Percentiles rank a stretch among this genome's conserved stretches.
phyloP scores from a whole-genome alignment of 1,139 yeast genomes.

The Candida tropicalis region DNA sequence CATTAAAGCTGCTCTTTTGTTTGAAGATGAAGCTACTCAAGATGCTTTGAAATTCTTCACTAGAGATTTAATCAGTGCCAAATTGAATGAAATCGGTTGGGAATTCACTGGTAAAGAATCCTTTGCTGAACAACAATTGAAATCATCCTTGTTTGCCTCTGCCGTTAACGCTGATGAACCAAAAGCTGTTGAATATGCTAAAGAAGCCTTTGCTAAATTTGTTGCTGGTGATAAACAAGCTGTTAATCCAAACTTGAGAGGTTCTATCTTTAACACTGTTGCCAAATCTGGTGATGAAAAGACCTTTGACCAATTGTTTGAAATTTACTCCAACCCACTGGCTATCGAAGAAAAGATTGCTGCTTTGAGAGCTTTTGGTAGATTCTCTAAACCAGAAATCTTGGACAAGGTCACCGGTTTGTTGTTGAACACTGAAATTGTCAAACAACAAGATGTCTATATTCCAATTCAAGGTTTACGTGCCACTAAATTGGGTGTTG shows the following conservation, averaged over 20 bases:
- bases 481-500: constrained; percentile 61
- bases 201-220: constrained; percentile 59
- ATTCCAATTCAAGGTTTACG: constrained; percentile 76
- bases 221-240: constrained; percentile 68
- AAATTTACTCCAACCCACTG: constrained; percentile 66
- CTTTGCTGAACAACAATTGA: constrained; percentile 74
- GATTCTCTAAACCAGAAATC: constrained; percentile 59
- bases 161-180: constrained; percentile 66
- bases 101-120: constrained; percentile 62
- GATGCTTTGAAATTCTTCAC: constrained; percentile 63
- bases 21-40: constrained; percentile 60
- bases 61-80: constrained; percentile 60
- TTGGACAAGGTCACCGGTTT: constrained; percentile 62
- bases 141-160: constrained; percentile 67
- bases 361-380: constrained; percentile 77
- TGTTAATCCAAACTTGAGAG: constrained; percentile 80
- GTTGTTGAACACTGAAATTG: constrained; percentile 66
- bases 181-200: constrained; percentile 54
- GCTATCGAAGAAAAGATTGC: constrained; percentile 74
- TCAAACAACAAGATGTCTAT: constrained; percentile 81
- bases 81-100: constrained; percentile 70
- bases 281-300: constrained; percentile 67
- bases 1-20: constrained; percentile 67
- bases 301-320: constrained; percentile 64
- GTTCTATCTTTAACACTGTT: constrained; percentile 65